Percentiles rank a stretch among this genome's conserved stretches.
phyloP scores from a whole-genome alignment of 441 rosid genomes.

The Dalechampia spathulata region DNA sequence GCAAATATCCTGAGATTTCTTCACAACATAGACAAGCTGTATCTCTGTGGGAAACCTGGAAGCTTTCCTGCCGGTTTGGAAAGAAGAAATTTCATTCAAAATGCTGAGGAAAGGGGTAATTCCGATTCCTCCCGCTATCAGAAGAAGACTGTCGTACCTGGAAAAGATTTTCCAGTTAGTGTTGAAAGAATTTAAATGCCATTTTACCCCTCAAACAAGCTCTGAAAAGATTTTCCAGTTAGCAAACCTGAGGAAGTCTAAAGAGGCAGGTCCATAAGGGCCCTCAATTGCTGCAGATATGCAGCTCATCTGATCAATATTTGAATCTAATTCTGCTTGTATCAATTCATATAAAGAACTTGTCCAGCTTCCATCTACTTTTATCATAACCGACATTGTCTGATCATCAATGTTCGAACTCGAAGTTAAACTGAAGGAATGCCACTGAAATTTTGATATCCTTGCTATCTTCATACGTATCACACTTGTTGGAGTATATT shows the following conservation, averaged over 20 bases:
- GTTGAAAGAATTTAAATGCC: too few relatives aligned
- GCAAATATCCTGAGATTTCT: conserved; percentile 47
- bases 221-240: too few relatives aligned
- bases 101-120: conserved; percentile 79
- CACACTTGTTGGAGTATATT: conserved; percentile 55
- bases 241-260: conserved; percentile 53
- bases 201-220: too few relatives aligned
- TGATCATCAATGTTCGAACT: conserved; percentile 46
- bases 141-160: conserved; percentile 66
- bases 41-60: conserved; percentile 35
- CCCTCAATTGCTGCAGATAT: conserved; percentile 57
- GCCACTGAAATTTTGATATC: conserved; percentile 69
- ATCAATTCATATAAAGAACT: conserved; percentile 42
- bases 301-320: conserved; percentile 27
- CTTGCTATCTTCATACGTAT: conserved; percentile 59
- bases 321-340: conserved; percentile 30
- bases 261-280: conserved; percentile 73
- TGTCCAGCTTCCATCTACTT: conserved; percentile 67
- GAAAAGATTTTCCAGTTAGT: conserved; percentile 12
- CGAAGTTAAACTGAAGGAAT: conserved; percentile 70
- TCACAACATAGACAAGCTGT: conserved; percentile 49
- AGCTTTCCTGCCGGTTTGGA: conserved; percentile 21
- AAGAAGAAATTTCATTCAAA: conserved; percentile 48
- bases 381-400: conserved; percentile 47
- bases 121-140: conserved; percentile 81